Base-by-base conservation (phyloP, 1,284 basidiomycete species). In the Cryptococcus wingfieldii region DNA sequence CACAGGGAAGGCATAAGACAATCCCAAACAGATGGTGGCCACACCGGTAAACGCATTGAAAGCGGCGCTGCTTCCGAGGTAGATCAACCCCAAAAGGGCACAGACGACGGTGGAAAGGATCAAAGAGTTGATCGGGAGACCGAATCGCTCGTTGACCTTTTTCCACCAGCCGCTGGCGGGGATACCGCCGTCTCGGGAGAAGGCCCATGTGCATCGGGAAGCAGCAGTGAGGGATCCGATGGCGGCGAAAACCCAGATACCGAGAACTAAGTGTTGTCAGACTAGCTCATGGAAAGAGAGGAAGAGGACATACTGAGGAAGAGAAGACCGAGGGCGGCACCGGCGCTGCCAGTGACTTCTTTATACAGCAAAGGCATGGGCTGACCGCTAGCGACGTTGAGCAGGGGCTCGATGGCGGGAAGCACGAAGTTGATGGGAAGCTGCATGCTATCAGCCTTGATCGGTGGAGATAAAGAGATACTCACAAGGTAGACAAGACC, bases 371-470 rank as follows among this genome's bases (percentile, higher is more conserved):
- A 61, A 1, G 78, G 76, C 64, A 80, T 78, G 13, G 79, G 79
- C 57, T 79, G 77, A 3, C 77, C 72, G 13, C 74, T 74, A 0
- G 78, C 74, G 5, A 76, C 72, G 13, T 55, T 62, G 31, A 80
- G 67, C 4, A 79, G 64, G 19, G 72, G 70, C 47, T 69, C 61
- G 37, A 79, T 74, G 51, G 71, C 76, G 77, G 76, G 48, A 13
- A 80, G 67, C 18, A 78, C 70, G 58, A 80, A 80, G 49, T 78
- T 71, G 45, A 80, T 71, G 1, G 79, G 79, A 14, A 80, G 69
- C 64, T 79, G 56, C 3, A 27, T 16, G 18, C 23, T 10, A 38
- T 50, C 49, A 41, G 37, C 38, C 13, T 39, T 49, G 27, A 9
- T 42, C n/a, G 12, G 9, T 3, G n/a, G 19, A 9, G n/a, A 14